These are phyloP conservation scores for Athelia psychrophila DNA, from an alignment of 1,284 basidiomycete genomes.

Conservation along the genomic window DNA sequence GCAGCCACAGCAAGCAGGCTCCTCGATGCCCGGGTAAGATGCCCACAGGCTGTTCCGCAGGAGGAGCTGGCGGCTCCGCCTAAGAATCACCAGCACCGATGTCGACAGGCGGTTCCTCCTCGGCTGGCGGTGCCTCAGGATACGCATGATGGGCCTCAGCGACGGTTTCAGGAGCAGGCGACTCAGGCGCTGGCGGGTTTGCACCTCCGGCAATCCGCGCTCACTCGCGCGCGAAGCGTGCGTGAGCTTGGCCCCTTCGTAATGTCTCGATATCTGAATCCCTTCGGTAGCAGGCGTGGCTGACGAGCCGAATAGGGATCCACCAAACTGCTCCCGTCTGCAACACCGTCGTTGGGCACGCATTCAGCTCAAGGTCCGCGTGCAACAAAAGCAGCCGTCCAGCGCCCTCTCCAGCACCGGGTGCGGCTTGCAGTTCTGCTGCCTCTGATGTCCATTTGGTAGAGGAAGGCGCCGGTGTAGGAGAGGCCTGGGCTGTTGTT, in stretches of 20 bases:
- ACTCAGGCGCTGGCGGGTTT: not conserved
- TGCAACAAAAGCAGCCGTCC: conserved; percentile 83
- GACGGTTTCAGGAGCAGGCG: too few relatives aligned
- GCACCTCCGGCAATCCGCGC: too few relatives aligned
- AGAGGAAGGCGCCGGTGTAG: conserved; percentile 87
- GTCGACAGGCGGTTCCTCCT: too few relatives aligned
- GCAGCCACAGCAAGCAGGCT: conserved; percentile 2
- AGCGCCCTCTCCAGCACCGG: conserved; percentile 83
- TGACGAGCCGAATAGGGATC: conserved; percentile 85
- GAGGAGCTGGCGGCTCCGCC: not conserved
- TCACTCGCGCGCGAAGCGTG: too few relatives aligned
- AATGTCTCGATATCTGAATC: too few relatives aligned
- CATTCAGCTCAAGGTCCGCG: conserved; percentile 88
- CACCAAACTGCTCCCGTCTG: conserved; percentile 84
- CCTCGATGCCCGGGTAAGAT: not conserved
- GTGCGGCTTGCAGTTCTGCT: conserved; percentile 73
- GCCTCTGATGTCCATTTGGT: conserved; percentile 83
- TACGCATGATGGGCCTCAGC: too few relatives aligned
- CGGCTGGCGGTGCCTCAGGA: too few relatives aligned
- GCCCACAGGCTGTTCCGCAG: conserved; percentile 1
- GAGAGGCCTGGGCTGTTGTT: too few relatives aligned
- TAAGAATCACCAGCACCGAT: not conserved
- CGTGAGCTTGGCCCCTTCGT: too few relatives aligned
- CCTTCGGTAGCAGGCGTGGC: too few relatives aligned
- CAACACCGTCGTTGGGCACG: conserved; percentile 78